phyloP scores from a whole-genome alignment of 2,329 filamentous ascomycete genomes.

The Pseudogymnoascus sp. region DNA sequence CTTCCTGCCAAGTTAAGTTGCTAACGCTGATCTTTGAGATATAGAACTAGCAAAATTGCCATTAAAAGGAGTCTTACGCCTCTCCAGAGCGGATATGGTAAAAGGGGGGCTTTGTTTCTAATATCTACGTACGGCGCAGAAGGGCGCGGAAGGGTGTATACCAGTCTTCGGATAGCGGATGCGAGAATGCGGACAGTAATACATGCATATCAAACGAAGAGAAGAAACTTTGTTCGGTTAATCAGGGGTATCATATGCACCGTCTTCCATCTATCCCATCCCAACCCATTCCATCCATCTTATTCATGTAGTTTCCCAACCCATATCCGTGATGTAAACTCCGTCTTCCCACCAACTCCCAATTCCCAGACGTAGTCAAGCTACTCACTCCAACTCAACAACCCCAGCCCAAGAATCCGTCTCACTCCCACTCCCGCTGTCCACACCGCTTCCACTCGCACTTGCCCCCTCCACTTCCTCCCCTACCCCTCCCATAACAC shows the following conservation, averaged over 20 bases:
- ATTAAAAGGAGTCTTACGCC: neutral
- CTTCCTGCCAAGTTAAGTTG: neutral
- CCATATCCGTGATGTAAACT: too few species aligned
- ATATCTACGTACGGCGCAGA: neutral
- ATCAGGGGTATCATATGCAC: neutral
- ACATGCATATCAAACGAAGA: neutral
- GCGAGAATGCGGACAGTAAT: neutral
- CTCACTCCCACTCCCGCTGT: neutral
- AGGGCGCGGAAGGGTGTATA: neutral
- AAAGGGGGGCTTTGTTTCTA: neutral
- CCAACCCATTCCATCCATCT: neutral
- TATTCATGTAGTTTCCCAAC: too few species aligned
- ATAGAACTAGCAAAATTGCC: neutral
- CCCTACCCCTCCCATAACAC: too few species aligned
- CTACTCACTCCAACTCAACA: neutral
- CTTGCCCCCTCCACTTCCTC: too few species aligned
- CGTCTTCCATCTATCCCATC: neutral
- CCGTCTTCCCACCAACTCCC: too few species aligned
- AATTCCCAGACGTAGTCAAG: too few species aligned
- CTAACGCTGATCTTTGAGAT: neutral
- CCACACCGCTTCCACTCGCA: neutral
- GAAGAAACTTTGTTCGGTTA: neutral
- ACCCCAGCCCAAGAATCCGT: neutral
- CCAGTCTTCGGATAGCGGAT: neutral
- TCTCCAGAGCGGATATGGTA: neutral